Evolutionary conservation across 345 rosid genomes (phyloP).

Genomic region (Citrus hindsii): DNA sequence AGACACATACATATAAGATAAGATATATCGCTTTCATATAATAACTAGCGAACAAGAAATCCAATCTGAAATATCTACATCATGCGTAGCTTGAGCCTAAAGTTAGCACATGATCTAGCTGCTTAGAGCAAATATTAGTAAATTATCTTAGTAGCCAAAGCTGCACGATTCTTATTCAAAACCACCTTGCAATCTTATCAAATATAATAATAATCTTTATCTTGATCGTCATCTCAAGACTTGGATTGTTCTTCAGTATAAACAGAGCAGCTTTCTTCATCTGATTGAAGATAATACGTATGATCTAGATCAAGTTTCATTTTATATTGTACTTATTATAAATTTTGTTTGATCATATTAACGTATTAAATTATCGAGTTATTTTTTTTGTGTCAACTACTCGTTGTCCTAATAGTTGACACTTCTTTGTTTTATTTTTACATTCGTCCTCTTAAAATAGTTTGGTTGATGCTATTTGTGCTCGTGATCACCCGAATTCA

Average conservation of each 20-base stretch:
- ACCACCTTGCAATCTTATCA: conserved; percentile 1
- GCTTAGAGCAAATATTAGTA: background rate
- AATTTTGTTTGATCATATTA: background rate
- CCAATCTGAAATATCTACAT: background rate
- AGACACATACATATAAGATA: background rate
- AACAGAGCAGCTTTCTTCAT: background rate
- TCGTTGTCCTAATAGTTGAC: too few relatives aligned
- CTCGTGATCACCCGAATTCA: too few relatives aligned
- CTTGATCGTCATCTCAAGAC: background rate
- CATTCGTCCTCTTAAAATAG: too few relatives aligned
- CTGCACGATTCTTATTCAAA: background rate
- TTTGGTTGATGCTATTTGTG: too few relatives aligned
- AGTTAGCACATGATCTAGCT: background rate
- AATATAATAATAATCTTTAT: background rate
- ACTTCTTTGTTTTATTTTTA: too few relatives aligned
- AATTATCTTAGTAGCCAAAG: background rate
- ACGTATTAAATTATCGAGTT: background rate
- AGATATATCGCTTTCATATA: background rate
- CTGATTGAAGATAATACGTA: background rate
- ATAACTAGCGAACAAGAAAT: background rate
- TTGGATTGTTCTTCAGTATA: background rate
- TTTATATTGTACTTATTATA: background rate
- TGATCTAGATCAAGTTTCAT: background rate
- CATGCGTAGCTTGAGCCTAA: background rate
- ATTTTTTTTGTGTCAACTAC: too few relatives aligned